phyloP scores from a whole-genome alignment of 2,329 filamentous ascomycete genomes.

The Ophiostoma triangulosporum region DNA sequence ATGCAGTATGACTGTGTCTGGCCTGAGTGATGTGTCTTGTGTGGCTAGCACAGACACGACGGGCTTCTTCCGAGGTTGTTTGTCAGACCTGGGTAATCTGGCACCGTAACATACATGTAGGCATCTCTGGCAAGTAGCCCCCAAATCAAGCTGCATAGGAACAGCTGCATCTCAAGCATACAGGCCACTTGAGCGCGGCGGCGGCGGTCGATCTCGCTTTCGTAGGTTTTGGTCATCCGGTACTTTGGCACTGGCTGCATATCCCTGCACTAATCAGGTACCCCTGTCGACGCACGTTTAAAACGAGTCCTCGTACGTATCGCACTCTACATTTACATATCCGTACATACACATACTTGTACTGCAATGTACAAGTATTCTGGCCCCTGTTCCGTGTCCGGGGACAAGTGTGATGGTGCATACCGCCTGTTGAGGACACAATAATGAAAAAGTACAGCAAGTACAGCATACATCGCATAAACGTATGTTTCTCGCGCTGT shows the following conservation, averaged over 20 bases:
- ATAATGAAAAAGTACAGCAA: neutral
- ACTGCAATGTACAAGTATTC: no score
- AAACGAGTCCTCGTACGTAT: no score
- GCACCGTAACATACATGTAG: no score
- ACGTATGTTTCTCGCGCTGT: neutral
- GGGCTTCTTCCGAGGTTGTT: neutral
- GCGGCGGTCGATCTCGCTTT: neutral
- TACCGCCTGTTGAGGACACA: constrained; percentile 3
- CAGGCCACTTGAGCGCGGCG: neutral
- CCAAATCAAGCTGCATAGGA: no score
- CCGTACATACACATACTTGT: no score
- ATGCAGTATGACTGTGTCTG: neutral
- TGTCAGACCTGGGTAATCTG: no score
- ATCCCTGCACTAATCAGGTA: neutral
- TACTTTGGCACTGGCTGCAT: constrained; percentile 2
- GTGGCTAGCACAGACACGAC: neutral
- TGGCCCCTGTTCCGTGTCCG: neutral
- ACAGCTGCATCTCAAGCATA: no score
- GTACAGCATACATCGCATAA: no score
- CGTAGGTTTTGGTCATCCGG: neutral
- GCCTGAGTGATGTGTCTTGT: neutral
- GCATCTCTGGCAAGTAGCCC: no score
- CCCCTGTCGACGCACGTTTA: neutral
- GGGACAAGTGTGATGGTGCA: neutral
- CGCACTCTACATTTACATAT: no score